Evolutionary conservation across 805 yeast genomes (phyloP), one percentile per base, ranked within the genome.

Genomic region (Lipomyces oligophaga): DNA sequence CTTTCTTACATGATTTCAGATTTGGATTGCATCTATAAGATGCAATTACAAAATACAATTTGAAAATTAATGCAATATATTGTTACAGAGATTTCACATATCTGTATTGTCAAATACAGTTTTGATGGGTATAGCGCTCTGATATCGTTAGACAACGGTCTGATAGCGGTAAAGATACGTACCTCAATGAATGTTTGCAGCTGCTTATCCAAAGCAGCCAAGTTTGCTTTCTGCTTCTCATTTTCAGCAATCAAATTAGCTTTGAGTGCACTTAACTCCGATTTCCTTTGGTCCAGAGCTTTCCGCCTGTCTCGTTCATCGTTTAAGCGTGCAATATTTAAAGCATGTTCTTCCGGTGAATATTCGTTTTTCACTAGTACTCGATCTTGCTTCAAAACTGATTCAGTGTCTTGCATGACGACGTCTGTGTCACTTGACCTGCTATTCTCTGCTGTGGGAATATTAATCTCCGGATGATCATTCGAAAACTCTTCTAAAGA

Each of bases 41-140:
- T n/a, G n/a, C n/a, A n/a, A n/a, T n/a, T n/a, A 26, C 30, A 26
- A 26, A 26, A 26, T 26, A n/a, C 5, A 15, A 20, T 16, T 19
- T 15, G 41, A 5, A n/a, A 20, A 8, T 39, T 38, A 40, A 32
- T n/a, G n/a, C n/a, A n/a, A n/a, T n/a, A n/a, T n/a, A n/a, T n/a
- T n/a, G n/a, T n/a, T n/a, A n/a, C n/a, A n/a, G n/a, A n/a, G n/a
- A n/a, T n/a, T n/a, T 26, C 30, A 8, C 30, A 13, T 7, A 31
- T 6, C 7, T 24, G 33, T 38, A 30, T 41, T 41, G 20, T 47
- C 40, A 19, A 47, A 32, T 3, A 42, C 47, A n/a, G 18, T 38
- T 31, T 49, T 43, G 22, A 49, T 49, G 21, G 49, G 54, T 3
- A 41, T 37, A 10, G 54, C 54, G 19, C 54, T 49, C 50, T 48